Evolutionary conservation across 352 stramenopile species (phyloP).

Genomic region (Phytophthora pluvialis): DNA sequence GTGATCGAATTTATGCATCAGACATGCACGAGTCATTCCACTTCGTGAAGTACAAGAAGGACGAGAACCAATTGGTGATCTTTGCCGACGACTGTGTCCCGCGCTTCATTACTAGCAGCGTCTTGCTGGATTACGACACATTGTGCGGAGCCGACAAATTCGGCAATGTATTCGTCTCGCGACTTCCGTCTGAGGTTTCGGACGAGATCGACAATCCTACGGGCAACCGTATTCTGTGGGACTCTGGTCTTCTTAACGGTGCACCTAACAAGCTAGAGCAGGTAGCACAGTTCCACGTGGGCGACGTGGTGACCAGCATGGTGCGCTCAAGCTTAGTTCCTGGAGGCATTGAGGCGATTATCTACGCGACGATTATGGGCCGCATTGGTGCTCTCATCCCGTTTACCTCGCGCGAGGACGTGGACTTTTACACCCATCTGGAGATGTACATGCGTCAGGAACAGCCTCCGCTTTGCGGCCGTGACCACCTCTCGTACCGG

Average conservation of each 20-base stretch:
- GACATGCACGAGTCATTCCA: conserved; percentile 97
- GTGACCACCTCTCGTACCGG: conserved; percentile 97
- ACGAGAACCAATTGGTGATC: conserved; percentile 96
- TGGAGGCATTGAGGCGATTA: conserved; percentile 95
- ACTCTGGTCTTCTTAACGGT: conserved; percentile 91
- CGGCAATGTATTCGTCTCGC: conserved; percentile 98
- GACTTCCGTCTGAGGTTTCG: conserved; percentile 93
- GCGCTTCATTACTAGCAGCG: conserved; percentile 81
- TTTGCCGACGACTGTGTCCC: conserved; percentile 96
- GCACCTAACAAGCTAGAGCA: conserved; percentile 98
- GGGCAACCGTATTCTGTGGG: conserved; percentile 97
- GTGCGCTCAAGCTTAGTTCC: conserved; percentile 95
- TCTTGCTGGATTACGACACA: conserved; percentile 98
- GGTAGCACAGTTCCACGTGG: conserved; percentile 96
- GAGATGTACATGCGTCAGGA: conserved; percentile 96
- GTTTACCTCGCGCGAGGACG: conserved; percentile 96
- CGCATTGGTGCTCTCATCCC: conserved; percentile 96
- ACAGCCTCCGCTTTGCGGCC: conserved; percentile 91
- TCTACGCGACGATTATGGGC: conserved; percentile 98
- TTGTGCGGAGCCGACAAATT: conserved; percentile 99
- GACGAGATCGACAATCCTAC: conserved; percentile 96
- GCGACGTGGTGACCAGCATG: conserved; percentile 98
- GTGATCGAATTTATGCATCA: conserved; percentile 96
- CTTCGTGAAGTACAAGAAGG: conserved; percentile 97
- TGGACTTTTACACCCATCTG: conserved; percentile 98